Percentiles rank a stretch among this genome's conserved stretches.
Conservation (phyloP, 2,329 filamentous ascomycete species). For the Diaporthe vexans region DNA sequence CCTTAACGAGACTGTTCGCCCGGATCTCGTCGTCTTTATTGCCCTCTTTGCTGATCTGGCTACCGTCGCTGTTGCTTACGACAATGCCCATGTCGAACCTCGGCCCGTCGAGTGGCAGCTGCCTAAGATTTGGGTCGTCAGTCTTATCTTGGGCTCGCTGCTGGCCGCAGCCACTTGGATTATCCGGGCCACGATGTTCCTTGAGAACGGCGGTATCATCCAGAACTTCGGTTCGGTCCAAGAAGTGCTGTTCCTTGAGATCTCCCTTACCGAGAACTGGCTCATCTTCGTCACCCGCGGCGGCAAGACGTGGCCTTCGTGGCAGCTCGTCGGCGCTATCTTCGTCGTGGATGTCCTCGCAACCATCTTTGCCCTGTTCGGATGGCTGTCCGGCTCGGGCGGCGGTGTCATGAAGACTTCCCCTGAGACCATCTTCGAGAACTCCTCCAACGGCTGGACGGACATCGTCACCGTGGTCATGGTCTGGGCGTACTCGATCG, state of each 20-base stretch:
- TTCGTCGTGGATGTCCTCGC: conserved; percentile 79
- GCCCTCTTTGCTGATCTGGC: conserved; percentile 85
- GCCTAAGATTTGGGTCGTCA: conserved; percentile 86
- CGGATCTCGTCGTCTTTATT: conserved; percentile 83
- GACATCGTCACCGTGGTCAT: conserved; percentile 73
- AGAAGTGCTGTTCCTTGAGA: conserved; percentile 81
- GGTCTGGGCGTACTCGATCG: conserved; percentile 76
- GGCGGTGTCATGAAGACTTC: conserved; percentile 39
- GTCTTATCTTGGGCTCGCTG: conserved; percentile 75
- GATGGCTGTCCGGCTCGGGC: conserved; percentile 70
- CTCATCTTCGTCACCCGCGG: conserved; percentile 84
- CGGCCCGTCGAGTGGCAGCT: conserved; percentile 85
- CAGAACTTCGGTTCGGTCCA: conserved; percentile 82
- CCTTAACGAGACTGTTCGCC: conserved; percentile 81
- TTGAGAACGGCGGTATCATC: conserved; percentile 79
- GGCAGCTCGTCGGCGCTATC: conserved; percentile 80
- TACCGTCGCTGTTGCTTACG: conserved; percentile 83
- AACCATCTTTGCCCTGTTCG: conserved; percentile 82
- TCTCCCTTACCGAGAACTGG: conserved; percentile 83
- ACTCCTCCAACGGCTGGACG: conserved; percentile 57
- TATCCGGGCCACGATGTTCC: conserved; percentile 78
- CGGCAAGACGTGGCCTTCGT: conserved; percentile 80
- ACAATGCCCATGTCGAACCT: conserved; percentile 82
- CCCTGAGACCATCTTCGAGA: conserved; percentile 49
- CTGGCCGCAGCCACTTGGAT: conserved; percentile 81